Percentiles rank a stretch among this genome's conserved stretches.
phyloP scores from a whole-genome alignment of 805 yeast species.

The Kuraishia cidri region DNA sequence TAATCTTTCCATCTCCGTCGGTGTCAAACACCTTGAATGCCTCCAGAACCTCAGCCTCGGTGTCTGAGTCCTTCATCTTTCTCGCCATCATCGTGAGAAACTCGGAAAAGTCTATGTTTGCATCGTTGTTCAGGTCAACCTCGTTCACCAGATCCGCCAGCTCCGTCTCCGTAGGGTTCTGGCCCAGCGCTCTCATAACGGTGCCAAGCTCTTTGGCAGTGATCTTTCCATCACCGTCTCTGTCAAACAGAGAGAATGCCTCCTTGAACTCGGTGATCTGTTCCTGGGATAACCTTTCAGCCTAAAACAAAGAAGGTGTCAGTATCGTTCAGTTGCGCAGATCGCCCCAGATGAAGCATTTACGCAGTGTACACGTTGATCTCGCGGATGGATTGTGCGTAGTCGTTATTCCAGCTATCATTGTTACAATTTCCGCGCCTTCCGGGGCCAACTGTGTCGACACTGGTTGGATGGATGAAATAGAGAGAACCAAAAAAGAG shows the following conservation, averaged over 20 bases:
- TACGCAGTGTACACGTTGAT: too few species aligned
- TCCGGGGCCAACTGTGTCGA: too few species aligned
- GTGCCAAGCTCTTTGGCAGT: slow-evolving; percentile 94
- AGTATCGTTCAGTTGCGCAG: too few species aligned
- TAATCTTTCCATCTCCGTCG: slow-evolving; percentile 94
- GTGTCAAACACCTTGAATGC: slow-evolving; percentile 97
- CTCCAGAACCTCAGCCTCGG: slow-evolving; percentile 94
- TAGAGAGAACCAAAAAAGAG: too few species aligned
- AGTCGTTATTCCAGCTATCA: too few species aligned
- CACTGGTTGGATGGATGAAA: too few species aligned
- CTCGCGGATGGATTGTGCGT: too few species aligned
- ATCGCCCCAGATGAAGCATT: too few species aligned
- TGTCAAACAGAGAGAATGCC: slow-evolving; percentile 95
- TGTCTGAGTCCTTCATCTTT: slow-evolving; percentile 93
- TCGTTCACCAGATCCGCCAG: slow-evolving; percentile 96
- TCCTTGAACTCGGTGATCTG: slow-evolving; percentile 97
- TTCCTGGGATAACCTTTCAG: slow-evolving; percentile 62
- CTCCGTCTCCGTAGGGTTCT: slow-evolving; percentile 94
- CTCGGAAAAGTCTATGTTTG: slow-evolving; percentile 76
- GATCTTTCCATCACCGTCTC: slow-evolving; percentile 94
- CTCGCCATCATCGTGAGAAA: slow-evolving; percentile 82
- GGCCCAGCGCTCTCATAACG: slow-evolving; percentile 98
- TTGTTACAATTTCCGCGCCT: too few species aligned
- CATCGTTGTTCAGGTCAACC: slow-evolving; percentile 93
- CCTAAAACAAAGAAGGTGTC: neutral